Base-by-base conservation (phyloP, 345 rosid genomes). In the Arabis hirsuta region DNA sequence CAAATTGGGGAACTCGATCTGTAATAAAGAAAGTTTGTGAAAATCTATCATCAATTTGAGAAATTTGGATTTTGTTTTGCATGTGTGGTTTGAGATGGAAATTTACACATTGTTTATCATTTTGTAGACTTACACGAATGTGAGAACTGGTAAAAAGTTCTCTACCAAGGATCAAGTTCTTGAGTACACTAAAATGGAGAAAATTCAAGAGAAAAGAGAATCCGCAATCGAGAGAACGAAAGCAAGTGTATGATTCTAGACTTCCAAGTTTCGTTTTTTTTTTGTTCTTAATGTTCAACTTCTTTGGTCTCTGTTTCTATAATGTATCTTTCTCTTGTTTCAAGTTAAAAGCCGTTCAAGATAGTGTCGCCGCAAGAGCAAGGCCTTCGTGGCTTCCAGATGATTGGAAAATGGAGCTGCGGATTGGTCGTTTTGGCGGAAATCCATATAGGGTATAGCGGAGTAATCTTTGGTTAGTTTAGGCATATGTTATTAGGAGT, bases 111-210 rank as follows among this genome's bases (percentile, higher is more conserved):
- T 55, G 43, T 32, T 38, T 43, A 2, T 9, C 19, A 9, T 56
- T 53, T 69, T 74, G 78, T 60, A 88, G 90, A 78, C 67, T 14
- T 88, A 83, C 57, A 55, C 72, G 29, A 76, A 88, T 60, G 12
- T 58, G 59, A 69, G 45, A 57, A 86, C 86, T 1, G 79, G 88
- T 53, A 67, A 78, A 43, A 84, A 71, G 59, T 82, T 81, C 63
- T 81, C 31, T 31, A 79, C 82, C 24, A 88, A 79, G 81, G 84
- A 82, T 71, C 85, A 81, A 22, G 77, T 88, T 54, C 60, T 86
- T 59, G 76, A 31, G 45, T 62, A 79, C 71, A 19, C 47, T 12
- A 41, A 57, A 58, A 67, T 47, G 65, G 47, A 58, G 62, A 60
- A 72, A 36, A n/a, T 63, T 45, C 73, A 50, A 79, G 53, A 62